Conservation (phyloP, 2,329 filamentous ascomycete species). For the Trichoderma sp. region DNA sequence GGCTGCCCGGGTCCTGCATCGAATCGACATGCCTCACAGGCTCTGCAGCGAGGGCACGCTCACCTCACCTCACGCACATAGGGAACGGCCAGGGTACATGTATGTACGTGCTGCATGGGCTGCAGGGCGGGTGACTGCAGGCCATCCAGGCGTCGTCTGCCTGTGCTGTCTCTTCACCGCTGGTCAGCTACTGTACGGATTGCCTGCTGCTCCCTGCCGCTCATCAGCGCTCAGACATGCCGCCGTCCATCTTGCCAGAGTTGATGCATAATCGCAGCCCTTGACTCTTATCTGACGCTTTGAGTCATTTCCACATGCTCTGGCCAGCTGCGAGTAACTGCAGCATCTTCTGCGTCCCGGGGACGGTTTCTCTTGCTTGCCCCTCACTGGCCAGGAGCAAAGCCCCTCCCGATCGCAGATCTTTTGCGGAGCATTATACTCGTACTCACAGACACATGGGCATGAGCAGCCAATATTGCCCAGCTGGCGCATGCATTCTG, state of each 20-base stretch:
- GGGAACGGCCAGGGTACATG: not conserved
- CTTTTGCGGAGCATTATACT: not conserved
- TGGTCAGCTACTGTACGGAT: conserved; percentile 5
- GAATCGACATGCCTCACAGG: not conserved
- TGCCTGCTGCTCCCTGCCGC: not conserved
- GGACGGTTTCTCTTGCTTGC: not conserved
- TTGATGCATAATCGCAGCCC: conserved; percentile 10
- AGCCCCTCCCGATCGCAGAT: conserved; percentile 14
- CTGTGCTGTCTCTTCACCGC: conserved; percentile 12
- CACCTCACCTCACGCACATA: not conserved
- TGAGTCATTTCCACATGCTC: conserved; percentile 10
- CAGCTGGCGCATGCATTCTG: not conserved
- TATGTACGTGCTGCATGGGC: conserved; percentile 10
- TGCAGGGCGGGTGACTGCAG: not conserved
- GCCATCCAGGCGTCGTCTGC: not conserved
- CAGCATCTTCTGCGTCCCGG: not conserved
- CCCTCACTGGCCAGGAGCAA: not conserved
- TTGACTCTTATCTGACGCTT: conserved; percentile 2
- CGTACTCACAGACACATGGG: not conserved
- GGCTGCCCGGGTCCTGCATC: not conserved
- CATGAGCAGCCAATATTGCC: not conserved
- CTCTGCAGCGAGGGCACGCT: not conserved
- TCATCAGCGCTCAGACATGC: not conserved
- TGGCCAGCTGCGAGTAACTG: not conserved
- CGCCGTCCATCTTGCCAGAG: not conserved